Conservation (phyloP, 1,284 basidiomycete species). For the Chalciporus piperatoides region DNA sequence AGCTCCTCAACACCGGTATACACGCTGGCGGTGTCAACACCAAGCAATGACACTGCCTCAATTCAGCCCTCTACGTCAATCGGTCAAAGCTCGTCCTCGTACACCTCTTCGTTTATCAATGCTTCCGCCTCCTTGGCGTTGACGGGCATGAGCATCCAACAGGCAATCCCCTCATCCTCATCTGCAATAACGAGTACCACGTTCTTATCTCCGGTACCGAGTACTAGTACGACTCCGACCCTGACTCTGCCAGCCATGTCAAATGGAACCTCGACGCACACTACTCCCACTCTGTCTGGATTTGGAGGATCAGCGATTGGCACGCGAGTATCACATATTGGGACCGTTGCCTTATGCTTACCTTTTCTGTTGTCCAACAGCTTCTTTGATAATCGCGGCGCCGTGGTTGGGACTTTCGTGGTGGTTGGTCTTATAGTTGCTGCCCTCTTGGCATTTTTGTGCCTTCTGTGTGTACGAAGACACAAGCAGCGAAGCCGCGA, state of each 20-base stretch:
- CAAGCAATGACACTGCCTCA: not conserved
- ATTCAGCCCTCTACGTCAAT: not conserved
- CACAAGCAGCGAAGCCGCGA: constrained; percentile 34
- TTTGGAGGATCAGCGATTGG: constrained; percentile 12
- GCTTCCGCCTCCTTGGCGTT: not conserved
- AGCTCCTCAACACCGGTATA: not conserved
- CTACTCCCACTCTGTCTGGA: constrained; percentile 41
- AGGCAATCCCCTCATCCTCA: constrained; percentile 44
- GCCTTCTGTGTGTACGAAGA: constrained; percentile 41
- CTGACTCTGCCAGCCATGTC: constrained; percentile 35
- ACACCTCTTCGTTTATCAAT: not conserved
- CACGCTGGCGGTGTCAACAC: not conserved
- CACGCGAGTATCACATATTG: constrained; percentile 18
- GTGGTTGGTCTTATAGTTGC: constrained; percentile 45
- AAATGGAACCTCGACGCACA: constrained; percentile 39
- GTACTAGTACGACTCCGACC: too few species aligned
- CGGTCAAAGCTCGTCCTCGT: not conserved
- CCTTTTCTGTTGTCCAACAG: constrained; percentile 32
- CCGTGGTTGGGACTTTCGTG: constrained; percentile 56
- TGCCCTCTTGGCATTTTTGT: constrained; percentile 33
- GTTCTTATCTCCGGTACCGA: too few species aligned
- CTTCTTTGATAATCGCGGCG: constrained; percentile 51
- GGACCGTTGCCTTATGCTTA: not conserved
- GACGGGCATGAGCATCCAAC: constrained; percentile 3
- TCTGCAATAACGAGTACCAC: constrained; percentile 34